A percentile compares a stretch with the other conserved stretches of the same genome.
Conservation (phyloP, 306 rosid genomes). For the Dicorynia guianensis region DNA sequence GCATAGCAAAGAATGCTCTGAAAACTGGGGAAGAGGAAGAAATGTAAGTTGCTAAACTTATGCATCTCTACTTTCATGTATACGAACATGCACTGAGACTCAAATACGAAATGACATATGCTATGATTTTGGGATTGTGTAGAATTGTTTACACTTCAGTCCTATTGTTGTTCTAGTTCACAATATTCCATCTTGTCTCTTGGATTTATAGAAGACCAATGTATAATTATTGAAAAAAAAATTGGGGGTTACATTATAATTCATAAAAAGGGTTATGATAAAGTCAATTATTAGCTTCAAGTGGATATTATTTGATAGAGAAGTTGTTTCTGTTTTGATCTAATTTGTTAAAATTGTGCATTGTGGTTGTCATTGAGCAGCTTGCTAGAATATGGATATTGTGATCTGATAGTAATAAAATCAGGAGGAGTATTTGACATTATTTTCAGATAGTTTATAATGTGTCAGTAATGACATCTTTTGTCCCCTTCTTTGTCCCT, state of each 20-base stretch:
- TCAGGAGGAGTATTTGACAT: slow-evolving; percentile 2
- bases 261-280: background rate
- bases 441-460: background rate
- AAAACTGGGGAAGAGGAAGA: slow-evolving; percentile 98
- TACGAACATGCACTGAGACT: slow-evolving; percentile 7
- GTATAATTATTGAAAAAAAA: slow-evolving; percentile 24
- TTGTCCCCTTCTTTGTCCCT: background rate
- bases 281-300: slow-evolving; percentile 20
- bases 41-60: slow-evolving; percentile 69
- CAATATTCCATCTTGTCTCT: slow-evolving; percentile 16
- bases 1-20: slow-evolving; percentile 94
- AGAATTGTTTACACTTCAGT: slow-evolving; percentile 31
- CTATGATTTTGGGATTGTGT: slow-evolving; percentile 21
- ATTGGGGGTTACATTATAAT: slow-evolving; percentile 5
- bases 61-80: slow-evolving; percentile 33
- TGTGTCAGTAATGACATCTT: background rate
- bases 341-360: background rate
- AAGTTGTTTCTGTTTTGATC: slow-evolving; percentile 19
- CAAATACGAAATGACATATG: background rate
- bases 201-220: slow-evolving; percentile 7
- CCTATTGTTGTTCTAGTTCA: background rate
- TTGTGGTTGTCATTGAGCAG: slow-evolving; percentile 15
- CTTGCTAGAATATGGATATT: slow-evolving; percentile 8
- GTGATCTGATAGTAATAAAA: background rate
- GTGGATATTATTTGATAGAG: slow-evolving; percentile 22